phyloP scores from a whole-genome alignment of 2,329 filamentous ascomycete genomes.

The Orbilia oligospora region DNA sequence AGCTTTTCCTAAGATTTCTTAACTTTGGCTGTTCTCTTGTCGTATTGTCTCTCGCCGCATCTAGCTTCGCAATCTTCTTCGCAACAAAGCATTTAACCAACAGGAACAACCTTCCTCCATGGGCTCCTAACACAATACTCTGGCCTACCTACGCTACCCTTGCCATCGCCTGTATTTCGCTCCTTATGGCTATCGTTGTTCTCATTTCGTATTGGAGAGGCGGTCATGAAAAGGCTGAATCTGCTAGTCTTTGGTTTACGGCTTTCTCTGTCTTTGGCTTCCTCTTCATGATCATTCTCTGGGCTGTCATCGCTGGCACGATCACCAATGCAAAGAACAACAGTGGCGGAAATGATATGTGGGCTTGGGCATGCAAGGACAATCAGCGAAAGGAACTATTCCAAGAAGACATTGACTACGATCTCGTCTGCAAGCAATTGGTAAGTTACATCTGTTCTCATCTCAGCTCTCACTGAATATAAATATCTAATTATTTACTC shows the following conservation, averaged over 20 bases:
- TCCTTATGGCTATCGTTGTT: conserved; percentile 82
- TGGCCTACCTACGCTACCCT: conserved; percentile 94
- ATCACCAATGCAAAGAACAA: conserved; percentile 83
- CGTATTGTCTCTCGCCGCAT: conserved; percentile 87
- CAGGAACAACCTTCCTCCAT: conserved; percentile 85
- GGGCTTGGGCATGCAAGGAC: conserved; percentile 97
- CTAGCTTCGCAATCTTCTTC: conserved; percentile 94
- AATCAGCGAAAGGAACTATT: conserved; percentile 86
- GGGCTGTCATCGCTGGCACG: conserved; percentile 86
- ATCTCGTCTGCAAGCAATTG: conserved; percentile 89
- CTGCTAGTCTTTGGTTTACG: conserved; percentile 94
- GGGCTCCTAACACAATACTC: conserved; percentile 82
- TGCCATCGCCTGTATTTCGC: conserved; percentile 82
- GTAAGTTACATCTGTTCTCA: conserved; percentile 68
- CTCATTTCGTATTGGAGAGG: conserved; percentile 89
- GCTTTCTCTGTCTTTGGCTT: conserved; percentile 94
- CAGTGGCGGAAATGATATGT: conserved; percentile 86
- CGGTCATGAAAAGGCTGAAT: conserved; percentile 89
- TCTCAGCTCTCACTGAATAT: conserved; percentile 58
- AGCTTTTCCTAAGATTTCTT: conserved; percentile 92
- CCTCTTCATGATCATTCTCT: conserved; percentile 91
- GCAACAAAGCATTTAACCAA: conserved; percentile 81
- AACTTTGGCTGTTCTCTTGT: conserved; percentile 98
- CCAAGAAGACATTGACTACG: conserved; percentile 85
- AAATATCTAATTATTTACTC: conserved; percentile 63